Percentiles rank a stretch among this genome's conserved stretches.
These are phyloP conservation scores for Bipolaris bicolor DNA, from an alignment of 2,329 filamentous ascomycete species.

Conservation along the genomic window DNA sequence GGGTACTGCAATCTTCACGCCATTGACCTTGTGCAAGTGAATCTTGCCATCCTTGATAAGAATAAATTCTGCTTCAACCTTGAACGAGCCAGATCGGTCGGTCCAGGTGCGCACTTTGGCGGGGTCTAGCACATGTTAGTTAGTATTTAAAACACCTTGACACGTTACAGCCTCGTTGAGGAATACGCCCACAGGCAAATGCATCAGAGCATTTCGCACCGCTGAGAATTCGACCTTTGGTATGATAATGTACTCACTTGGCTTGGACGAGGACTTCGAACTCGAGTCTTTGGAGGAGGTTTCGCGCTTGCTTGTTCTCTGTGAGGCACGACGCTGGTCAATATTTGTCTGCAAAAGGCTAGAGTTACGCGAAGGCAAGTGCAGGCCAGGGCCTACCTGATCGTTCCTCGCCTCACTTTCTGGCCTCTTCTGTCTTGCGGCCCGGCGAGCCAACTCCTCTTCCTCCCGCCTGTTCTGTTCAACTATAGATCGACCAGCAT, in stretches of 20 bases:
- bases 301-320: constrained; percentile 74
- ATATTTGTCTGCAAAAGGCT: constrained; percentile 72
- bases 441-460: constrained; percentile 80
- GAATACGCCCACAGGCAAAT: background rate
- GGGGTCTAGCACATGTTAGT: constrained; percentile 59
- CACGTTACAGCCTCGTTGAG: background rate
- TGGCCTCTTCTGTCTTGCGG: constrained; percentile 67
- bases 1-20: constrained; percentile 97
- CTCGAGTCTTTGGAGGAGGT: constrained; percentile 61
- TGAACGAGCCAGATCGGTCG: constrained; percentile 93
- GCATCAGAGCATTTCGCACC: background rate
- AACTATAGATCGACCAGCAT: constrained; percentile 69
- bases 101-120: constrained; percentile 90
- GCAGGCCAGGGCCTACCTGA: constrained; percentile 79
- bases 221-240: constrained; percentile 1
- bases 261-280: constrained; percentile 64
- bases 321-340: constrained; percentile 71
- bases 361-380: constrained; percentile 78
- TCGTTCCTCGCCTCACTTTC: constrained; percentile 60
- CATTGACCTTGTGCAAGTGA: constrained; percentile 96
- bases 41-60: constrained; percentile 95
- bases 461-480: constrained; percentile 82
- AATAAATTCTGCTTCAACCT: constrained; percentile 95
- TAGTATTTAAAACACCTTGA: constrained; percentile 6
- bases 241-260: constrained; percentile 65